Conservation (phyloP, 192 early-diverging fungal genomes). For the Dimargaris xerosporica region DNA sequence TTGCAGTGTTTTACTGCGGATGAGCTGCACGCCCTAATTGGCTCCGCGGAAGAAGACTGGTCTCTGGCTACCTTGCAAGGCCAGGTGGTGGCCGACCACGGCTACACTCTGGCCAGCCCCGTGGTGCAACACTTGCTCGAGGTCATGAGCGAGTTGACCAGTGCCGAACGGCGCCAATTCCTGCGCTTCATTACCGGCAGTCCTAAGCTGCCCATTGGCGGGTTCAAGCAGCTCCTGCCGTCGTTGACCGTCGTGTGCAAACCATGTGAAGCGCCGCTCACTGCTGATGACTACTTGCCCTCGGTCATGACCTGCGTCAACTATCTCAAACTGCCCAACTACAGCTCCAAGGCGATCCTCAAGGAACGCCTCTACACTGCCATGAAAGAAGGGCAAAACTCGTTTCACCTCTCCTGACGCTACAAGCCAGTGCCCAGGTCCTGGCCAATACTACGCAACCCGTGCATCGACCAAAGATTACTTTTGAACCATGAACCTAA, state of each 20-base stretch:
- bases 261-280: constrained; percentile 27
- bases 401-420: constrained; percentile 47
- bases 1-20: constrained; percentile 50
- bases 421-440: neutral
- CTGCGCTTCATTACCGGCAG: constrained; percentile 79
- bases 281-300: constrained; percentile 67
- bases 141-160: constrained; percentile 49
- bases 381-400: constrained; percentile 70
- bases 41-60: constrained; percentile 67
- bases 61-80: constrained; percentile 41
- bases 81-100: constrained; percentile 71
- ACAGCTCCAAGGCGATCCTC: constrained; percentile 46
- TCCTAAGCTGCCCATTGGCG: constrained; percentile 78
- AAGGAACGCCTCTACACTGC: constrained; percentile 48
- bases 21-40: constrained; percentile 58
- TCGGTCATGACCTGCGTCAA: constrained; percentile 96
- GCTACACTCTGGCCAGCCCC: constrained; percentile 54
- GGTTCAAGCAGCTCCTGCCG: constrained; percentile 66
- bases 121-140: constrained; percentile 46
- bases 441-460: too few species aligned
- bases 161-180: constrained; percentile 53
- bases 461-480: too few species aligned
- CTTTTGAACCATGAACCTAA: too few species aligned
- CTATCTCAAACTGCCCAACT: constrained; percentile 85
- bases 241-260: constrained; percentile 81